Base-by-base conservation (phyloP, 192 early-diverging fungal species). In the Coemansia sp. region DNA sequence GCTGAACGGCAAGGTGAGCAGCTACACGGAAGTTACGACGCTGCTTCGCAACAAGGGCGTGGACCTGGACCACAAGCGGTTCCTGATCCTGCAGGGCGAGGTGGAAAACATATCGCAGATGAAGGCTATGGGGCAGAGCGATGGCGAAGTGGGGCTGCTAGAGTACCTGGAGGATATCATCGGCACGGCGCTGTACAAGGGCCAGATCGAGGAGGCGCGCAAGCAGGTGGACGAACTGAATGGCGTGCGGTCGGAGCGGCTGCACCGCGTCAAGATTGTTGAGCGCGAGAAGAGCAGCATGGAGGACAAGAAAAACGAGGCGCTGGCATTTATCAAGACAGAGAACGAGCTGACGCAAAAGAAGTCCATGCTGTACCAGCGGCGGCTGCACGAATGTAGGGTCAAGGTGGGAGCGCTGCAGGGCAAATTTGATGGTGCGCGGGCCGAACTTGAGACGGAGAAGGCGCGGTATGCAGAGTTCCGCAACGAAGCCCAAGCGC, bases 91-190 rank as follows among this genome's bases (percentile, higher is more conserved):
- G 56, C 95, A 95, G 84, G 97, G 97, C 54, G 97, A 99, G 63
- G 95, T 99, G n/a, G 97, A 99, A 71, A 95, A 92, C 16, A 99
- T 99, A 54, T 82, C 95, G 11, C 87, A 91, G 53, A 99, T 98
- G 97, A 98, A 97, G 65, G 86, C 95, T 4, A 97, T 96, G 69
- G 95, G 89, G 14, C 86, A 86, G 58, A 92, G 71, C 30, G 95
- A 94, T 24, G 81, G 91, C 67, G 97, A 99, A 52, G 97, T 98
- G 56, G 97, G 95, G 1, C 72, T 99, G 38, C 83, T 99, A 6
- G 97, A 99, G 69, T 99, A 96, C 69, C 79, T 99, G 27, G 97
- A 99, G 71, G 97, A 99, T 69, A 98, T 99, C 45, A 97, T 99
- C 29, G 97, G 97, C 14, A 98, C 95, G 0, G 86, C 89, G 0